Base-by-base conservation (phyloP, 495 filamentous ascomycete genomes). In the Penicillium soppii region DNA sequence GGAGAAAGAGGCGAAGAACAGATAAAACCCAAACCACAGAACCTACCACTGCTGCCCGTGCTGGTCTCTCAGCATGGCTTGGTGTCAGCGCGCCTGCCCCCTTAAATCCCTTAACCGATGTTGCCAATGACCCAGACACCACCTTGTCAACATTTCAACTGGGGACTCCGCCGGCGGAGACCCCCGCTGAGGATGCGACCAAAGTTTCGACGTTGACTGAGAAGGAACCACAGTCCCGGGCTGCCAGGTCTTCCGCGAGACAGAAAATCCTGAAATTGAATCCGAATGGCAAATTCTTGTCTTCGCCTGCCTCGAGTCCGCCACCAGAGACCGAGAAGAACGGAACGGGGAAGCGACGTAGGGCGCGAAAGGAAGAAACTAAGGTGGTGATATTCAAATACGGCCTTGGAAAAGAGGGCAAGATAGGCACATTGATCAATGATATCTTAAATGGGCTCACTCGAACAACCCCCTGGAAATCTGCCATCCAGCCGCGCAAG, bases 201-300 rank as follows among this genome's bases (percentile, higher is more conserved):
- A 23, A 22, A 21, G 7, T 7, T 16, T 29, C 25, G 26, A 20
- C 6, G 7, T 43, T 10, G 2, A 32, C n/a, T 7, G 43, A 49
- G 5, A 5, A 42, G 12, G 17, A 45, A n/a, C 44, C 12, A n/a
- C 9, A 52, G 4, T 35, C 22, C 1, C 22, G 1, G 12, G 5
- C 10, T 27, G 39, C 52, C 40, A 52, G 38, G 7, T 30, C 36
- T 12, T 49, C 47, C 1, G 36, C 26, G 12, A 58, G 65, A 15
- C 71, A 68, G 44, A 83, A 79, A 57, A 72, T 72, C n/a, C 58
- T 85, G 16, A 78, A 73, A 54, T 53, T 85, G 16, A 80, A 78
- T 54, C 51, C 71, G 1, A 81, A 81, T 54, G 83, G 82, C n/a
- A 79, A 75, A 42, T 67, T 85, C 16, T 45, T 75, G n/a, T 73